phyloP scores from a whole-genome alignment of 1,139 yeast species.

The Candida pseudocylindracea region DNA sequence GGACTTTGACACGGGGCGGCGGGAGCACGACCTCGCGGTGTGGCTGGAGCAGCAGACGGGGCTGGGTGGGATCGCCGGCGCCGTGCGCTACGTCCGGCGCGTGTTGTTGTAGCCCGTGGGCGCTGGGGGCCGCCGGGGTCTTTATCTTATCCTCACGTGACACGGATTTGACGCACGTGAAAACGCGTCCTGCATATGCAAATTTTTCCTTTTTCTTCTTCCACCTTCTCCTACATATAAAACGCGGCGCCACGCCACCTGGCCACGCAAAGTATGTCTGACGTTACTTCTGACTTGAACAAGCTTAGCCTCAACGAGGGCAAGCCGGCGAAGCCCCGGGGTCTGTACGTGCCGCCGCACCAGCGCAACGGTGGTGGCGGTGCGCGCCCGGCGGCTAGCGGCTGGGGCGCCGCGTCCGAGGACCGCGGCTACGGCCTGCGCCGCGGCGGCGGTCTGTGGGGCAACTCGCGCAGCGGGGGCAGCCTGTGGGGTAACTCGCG shows the following conservation, averaged over 20 bases:
- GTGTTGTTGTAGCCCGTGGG: no score
- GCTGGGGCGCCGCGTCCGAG: constrained; percentile 1
- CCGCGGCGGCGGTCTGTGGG: constrained; percentile 6
- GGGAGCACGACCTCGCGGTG: constrained; percentile 46
- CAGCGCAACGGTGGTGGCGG: constrained; percentile 13
- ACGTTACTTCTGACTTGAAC: no score
- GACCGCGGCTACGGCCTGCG: constrained; percentile 1
- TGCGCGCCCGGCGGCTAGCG: constrained; percentile 1
- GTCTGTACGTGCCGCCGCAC: constrained; percentile 48
- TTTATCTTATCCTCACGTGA: no score
- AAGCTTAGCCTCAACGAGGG: constrained; percentile 2
- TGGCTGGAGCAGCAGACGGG: constrained; percentile 12
- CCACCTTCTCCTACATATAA: no score
- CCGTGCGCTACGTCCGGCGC: no score
- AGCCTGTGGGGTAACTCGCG: constrained; percentile 7
- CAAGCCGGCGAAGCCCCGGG: constrained; percentile 5
- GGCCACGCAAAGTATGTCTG: no score
- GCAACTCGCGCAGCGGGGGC: constrained; percentile 5
- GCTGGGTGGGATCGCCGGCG: no score
- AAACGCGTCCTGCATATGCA: no score
- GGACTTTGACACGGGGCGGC: constrained; percentile 60
- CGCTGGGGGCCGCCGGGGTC: no score
- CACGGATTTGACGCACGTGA: no score
- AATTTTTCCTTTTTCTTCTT: no score
- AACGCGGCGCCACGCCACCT: no score